Evolutionary conservation across 2,329 filamentous ascomycete genomes (phyloP).

Genomic region (Apiospora hydei): DNA sequence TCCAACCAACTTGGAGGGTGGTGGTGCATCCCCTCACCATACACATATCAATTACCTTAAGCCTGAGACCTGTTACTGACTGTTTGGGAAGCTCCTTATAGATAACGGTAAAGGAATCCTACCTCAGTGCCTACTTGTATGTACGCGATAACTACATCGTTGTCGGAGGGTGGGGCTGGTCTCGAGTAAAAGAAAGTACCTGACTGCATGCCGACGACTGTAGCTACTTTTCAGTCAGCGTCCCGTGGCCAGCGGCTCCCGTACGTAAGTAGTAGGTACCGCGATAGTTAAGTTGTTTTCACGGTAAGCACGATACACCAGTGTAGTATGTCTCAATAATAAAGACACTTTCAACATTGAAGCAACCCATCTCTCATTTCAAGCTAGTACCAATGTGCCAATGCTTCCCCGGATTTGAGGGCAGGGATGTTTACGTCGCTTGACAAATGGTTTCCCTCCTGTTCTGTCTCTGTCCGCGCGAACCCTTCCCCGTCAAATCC

Average conservation of each 20-base stretch:
- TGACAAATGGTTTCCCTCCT: constrained; percentile 2
- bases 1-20: neutral
- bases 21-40: neutral
- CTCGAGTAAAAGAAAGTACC: neutral
- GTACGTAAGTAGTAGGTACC: neutral
- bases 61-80: neutral
- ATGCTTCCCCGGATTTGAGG: constrained; percentile 9
- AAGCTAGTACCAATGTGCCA: neutral
- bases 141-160: neutral
- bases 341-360: no score
- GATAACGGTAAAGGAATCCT: neutral
- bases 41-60: neutral
- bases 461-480: neutral
- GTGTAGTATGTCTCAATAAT: neutral
- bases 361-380: neutral
- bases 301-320: neutral
- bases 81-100: neutral
- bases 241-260: neutral
- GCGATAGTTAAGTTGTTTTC: neutral
- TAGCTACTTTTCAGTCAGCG: neutral
- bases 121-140: neutral
- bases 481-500: neutral
- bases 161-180: neutral
- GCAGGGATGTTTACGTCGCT: neutral
- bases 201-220: neutral